Percentiles rank a stretch among this genome's conserved stretches.
phyloP scores from a whole-genome alignment of 164 flowering plant genomes.

The Houttuynia cordata region DNA sequence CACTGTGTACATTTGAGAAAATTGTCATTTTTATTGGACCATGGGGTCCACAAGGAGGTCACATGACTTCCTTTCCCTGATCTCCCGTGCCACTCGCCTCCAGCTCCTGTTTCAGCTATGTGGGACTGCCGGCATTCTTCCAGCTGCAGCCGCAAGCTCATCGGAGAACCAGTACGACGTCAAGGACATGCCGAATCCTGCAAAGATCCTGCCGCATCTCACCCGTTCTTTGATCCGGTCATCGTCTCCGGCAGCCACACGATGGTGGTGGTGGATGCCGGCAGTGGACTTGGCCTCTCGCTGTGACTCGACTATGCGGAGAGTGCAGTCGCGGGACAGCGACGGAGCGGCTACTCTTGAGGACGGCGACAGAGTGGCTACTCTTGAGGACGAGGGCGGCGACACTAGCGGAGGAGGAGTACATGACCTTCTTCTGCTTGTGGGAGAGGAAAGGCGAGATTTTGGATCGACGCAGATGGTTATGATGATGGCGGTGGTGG shows the following conservation, averaged over 20 bases:
- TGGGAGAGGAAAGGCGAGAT: conserved; percentile 30
- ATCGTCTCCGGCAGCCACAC: conserved; percentile 8
- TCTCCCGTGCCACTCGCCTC: too few relatives aligned
- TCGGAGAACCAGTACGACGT: conserved; percentile 40
- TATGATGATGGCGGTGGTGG: too few relatives aligned
- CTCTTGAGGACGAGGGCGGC: conserved; percentile 59
- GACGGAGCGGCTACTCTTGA: too few relatives aligned
- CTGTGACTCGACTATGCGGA: conserved; percentile 81
- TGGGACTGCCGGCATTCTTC: conserved; percentile 7
- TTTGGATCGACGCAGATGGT: conserved; percentile 3
- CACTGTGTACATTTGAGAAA: too few relatives aligned
- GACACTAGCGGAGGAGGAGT: too few relatives aligned
- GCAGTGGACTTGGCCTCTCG: conserved; percentile 53
- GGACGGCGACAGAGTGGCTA: conserved; percentile 81
- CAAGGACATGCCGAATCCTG: too few relatives aligned
- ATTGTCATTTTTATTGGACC: too few relatives aligned
- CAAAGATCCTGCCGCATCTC: too few relatives aligned
- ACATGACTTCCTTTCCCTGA: too few relatives aligned
- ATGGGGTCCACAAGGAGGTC: too few relatives aligned
- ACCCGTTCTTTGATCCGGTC: conserved; percentile 57
- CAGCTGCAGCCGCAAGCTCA: conserved; percentile 8
- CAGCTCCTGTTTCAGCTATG: conserved; percentile 56
- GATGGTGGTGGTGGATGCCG: conserved; percentile 4
- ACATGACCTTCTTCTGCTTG: too few relatives aligned
- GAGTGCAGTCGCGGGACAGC: conserved; percentile 84